Evolutionary conservation across 495 filamentous ascomycete species (phyloP).

Genomic region (Polyplosphaeria fusca): DNA sequence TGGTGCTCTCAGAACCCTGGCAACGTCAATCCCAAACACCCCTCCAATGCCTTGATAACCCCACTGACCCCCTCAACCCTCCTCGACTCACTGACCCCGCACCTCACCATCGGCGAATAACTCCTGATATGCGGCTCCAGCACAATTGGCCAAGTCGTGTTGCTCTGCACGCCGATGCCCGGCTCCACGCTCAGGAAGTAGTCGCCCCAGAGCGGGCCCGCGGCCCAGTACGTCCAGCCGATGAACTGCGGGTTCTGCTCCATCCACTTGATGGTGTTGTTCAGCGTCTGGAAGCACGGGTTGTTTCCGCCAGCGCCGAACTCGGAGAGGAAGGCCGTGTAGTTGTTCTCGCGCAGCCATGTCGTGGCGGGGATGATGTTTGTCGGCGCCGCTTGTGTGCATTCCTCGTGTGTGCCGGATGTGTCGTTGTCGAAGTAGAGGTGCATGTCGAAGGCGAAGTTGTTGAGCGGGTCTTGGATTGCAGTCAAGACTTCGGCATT

Average conservation of each 20-base stretch:
- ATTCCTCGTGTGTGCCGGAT: slow-evolving; percentile 30
- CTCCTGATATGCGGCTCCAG: slow-evolving; percentile 17
- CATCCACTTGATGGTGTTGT: slow-evolving; percentile 19
- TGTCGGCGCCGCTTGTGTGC: slow-evolving; percentile 21
- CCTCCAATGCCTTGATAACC: slow-evolving; percentile 13
- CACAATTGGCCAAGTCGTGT: slow-evolving; percentile 18
- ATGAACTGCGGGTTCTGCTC: slow-evolving; percentile 26
- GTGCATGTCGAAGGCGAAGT: slow-evolving; percentile 38
- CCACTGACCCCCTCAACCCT: slow-evolving; percentile 5
- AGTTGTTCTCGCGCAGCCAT: slow-evolving; percentile 31
- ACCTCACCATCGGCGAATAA: slow-evolving; percentile 19
- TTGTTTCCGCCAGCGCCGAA: slow-evolving; percentile 31
- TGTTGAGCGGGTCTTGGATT: slow-evolving; percentile 31
- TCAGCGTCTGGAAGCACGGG: slow-evolving; percentile 22
- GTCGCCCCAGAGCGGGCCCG: slow-evolving; percentile 34
- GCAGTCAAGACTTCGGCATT: slow-evolving; percentile 26
- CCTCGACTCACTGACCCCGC: slow-evolving; percentile 17
- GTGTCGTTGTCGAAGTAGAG: slow-evolving; percentile 37
- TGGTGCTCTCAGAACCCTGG: not conserved
- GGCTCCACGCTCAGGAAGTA: slow-evolving; percentile 28
- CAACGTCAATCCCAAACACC: slow-evolving; percentile 26
- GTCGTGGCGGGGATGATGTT: slow-evolving; percentile 30
- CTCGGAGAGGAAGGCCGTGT: slow-evolving; percentile 35
- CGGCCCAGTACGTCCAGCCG: slow-evolving; percentile 38
- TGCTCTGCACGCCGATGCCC: slow-evolving; percentile 4